Evolutionary conservation across 306 rosid genomes (phyloP).

Genomic region (Hippophae gyantsensis): DNA sequence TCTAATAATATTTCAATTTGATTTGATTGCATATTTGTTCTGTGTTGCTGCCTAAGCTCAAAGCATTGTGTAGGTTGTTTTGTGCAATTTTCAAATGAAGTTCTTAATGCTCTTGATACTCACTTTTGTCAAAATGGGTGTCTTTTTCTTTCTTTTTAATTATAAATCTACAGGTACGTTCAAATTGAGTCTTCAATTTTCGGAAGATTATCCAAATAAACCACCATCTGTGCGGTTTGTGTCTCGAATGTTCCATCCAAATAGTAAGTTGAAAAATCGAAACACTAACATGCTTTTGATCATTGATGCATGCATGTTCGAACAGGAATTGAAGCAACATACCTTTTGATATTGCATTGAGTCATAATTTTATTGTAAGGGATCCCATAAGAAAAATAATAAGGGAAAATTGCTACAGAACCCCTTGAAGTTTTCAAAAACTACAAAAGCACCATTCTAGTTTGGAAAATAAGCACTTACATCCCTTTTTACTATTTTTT

Average conservation of each 20-base stretch:
- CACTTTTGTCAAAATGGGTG: background rate
- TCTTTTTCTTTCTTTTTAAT: conserved; percentile 6
- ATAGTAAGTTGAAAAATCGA: conserved; percentile 50
- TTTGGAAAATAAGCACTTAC: too few relatives aligned
- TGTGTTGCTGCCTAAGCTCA: too few relatives aligned
- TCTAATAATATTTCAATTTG: too few relatives aligned
- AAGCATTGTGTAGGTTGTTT: background rate
- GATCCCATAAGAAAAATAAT: too few relatives aligned
- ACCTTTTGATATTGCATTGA: too few relatives aligned
- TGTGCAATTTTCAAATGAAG: background rate
- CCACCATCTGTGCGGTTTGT: conserved; percentile 98
- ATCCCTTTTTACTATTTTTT: too few relatives aligned
- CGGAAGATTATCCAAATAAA: conserved; percentile 94
- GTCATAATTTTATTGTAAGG: too few relatives aligned
- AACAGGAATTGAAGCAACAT: too few relatives aligned
- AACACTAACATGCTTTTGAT: background rate
- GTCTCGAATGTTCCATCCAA: conserved; percentile 98
- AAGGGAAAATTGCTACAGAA: too few relatives aligned
- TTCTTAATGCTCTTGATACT: conserved; percentile 2
- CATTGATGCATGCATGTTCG: background rate
- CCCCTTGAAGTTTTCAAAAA: too few relatives aligned
- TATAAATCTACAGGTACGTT: conserved; percentile 59
- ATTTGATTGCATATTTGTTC: too few relatives aligned
- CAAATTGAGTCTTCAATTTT: conserved; percentile 81
- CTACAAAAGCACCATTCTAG: too few relatives aligned